These are phyloP conservation scores for slime mould (Dictyostelium discoideum) DNA, from an alignment of 78 protist genomes.

Conservation along the genomic window DNA sequence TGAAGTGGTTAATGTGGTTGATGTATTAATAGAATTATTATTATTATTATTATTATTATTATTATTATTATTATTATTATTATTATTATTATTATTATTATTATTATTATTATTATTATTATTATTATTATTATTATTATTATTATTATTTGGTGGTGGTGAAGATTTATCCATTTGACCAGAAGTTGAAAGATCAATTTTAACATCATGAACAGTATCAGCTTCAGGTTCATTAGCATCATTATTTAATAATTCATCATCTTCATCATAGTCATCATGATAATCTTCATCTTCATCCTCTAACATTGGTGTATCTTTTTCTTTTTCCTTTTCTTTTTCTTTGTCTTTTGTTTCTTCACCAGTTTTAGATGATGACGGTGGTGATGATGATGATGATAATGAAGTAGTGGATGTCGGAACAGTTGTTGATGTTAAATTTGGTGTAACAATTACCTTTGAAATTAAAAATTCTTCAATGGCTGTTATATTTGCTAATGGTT, in stretches of 20 bases:
- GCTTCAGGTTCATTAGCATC: slow-evolving; percentile 43
- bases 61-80: neutral
- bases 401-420: neutral
- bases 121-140: neutral
- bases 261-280: slow-evolving; percentile 65
- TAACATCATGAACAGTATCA: slow-evolving; percentile 76
- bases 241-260: slow-evolving; percentile 39
- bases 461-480: slow-evolving; percentile 86
- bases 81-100: neutral
- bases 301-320: slow-evolving; percentile 1
- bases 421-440: neutral
- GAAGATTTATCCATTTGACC: neutral
- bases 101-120: no score
- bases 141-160: neutral
- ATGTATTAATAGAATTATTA: neutral
- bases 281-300: slow-evolving; percentile 64
- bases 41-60: no score
- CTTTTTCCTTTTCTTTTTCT: neutral
- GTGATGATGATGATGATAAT: neutral
- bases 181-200: slow-evolving; percentile 11
- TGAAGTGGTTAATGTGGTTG: neutral
- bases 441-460: slow-evolving; percentile 68
- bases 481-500: slow-evolving; percentile 85
- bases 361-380: neutral
- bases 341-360: neutral